Evolutionary conservation across 2,329 filamentous ascomycete genomes (phyloP), one percentile per base, ranked within the genome.

Genomic region (Hymenoscyphus scutula): DNA sequence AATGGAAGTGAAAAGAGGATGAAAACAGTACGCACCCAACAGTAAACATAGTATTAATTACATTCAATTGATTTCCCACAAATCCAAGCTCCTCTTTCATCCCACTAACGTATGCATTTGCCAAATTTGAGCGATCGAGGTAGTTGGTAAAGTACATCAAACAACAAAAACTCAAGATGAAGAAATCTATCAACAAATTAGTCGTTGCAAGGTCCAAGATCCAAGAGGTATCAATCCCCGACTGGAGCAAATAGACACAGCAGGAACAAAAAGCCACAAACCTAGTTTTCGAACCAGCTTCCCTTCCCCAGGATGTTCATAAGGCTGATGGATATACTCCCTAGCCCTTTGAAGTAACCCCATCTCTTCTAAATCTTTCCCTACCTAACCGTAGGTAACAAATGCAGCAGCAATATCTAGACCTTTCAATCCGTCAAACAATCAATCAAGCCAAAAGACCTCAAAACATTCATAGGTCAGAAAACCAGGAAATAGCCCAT

Each of bases 61-160:
- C 73, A 66, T 83, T 84, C 41, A 81, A 75, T 69, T 83, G 77
- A 67, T 81, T 75, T 30, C 80, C 81, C 7, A 73, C 69, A 67
- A 83, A 82, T 53, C 70, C 66, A 3, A 83, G 74, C 57, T 83
- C 81, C 66, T 83, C 80, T 62, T 80, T 79, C 77, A 82, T 81
- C 25, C 81, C 81, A 11, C 78, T 81, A 10, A 84, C 81, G 69
- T 84, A 84, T 58, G 82, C 82, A 75, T 84, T 83, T 62, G 77
- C 77, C 1, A 84, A 70, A 65, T 83, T 83, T 3, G 79, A 78
- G 25, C 80, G 77, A 69, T 84, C 82, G 25, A 84, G 77, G 45
- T 71, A 71, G 38, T 73, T 73, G 1, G 69, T 64, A 32, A 72
- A 76, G 67, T 76, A 77, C 73, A 76, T 76, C 19, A 77, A 59